phyloP scores from a whole-genome alignment of 805 yeast species.

The Starmera amethionina region DNA sequence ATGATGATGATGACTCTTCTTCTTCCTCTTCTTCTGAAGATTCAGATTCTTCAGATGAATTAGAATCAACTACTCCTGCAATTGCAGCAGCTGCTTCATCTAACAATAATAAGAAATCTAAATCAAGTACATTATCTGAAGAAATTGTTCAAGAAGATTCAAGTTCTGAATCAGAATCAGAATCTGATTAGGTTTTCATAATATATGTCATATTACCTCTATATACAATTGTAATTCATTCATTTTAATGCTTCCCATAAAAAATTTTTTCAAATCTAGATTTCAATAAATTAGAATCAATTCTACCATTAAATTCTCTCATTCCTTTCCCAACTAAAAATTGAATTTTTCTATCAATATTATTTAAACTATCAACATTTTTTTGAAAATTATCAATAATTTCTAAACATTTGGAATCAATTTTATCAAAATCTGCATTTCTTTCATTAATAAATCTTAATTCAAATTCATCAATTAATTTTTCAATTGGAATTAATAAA shows the following conservation, averaged over 20 bases:
- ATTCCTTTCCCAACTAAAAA: constrained; percentile 78
- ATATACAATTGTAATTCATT: background rate
- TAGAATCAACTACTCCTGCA: no score
- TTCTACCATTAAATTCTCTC: constrained; percentile 63
- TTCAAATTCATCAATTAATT: constrained; percentile 46
- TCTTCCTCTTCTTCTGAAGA: no score
- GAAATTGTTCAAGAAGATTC: no score
- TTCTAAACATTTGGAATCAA: constrained; percentile 22
- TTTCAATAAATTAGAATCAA: constrained; percentile 26
- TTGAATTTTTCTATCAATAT: constrained; percentile 59
- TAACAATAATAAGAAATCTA: no score
- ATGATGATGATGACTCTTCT: constrained; percentile 15
- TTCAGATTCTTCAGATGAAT: constrained; percentile 3
- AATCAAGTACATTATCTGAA: no score
- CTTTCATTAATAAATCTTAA: constrained; percentile 30
- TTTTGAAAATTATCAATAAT: constrained; percentile 34
- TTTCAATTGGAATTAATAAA: constrained; percentile 21
- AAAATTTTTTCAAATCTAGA: constrained; percentile 20
- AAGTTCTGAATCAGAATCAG: constrained; percentile 2
- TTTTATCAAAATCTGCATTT: constrained; percentile 21
- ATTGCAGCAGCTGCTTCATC: no score
- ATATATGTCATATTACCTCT: background rate
- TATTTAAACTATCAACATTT: constrained; percentile 43
- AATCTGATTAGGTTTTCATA: constrained; percentile 10
- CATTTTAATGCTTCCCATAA: background rate